Evolutionary conservation across 768 basidiomycete genomes (phyloP).

Genomic region (Candolleomyces aberdarensis): DNA sequence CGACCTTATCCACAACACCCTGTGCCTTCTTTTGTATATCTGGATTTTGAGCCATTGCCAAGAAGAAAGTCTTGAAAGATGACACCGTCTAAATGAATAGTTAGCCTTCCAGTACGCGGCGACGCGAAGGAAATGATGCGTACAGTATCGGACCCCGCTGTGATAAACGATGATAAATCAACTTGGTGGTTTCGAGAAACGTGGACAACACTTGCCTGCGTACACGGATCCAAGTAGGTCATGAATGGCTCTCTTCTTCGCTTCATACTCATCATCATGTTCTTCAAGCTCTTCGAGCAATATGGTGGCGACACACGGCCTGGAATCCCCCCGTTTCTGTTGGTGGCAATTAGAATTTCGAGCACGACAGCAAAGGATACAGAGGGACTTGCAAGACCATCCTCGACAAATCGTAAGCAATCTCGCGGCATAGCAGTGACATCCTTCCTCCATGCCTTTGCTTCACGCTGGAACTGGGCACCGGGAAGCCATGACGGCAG

Average conservation of each 20-base stretch:
- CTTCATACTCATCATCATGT: not conserved
- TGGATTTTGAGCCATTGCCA: not conserved
- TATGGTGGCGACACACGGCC: not conserved
- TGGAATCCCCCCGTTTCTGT: not conserved
- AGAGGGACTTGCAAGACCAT: not conserved
- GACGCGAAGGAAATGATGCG: not conserved
- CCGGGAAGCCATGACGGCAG: constrained; percentile 48
- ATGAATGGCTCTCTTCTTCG: not conserved
- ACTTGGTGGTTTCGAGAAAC: not conserved
- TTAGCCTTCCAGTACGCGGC: not conserved
- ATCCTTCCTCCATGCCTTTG: constrained; percentile 12
- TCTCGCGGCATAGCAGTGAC: not conserved
- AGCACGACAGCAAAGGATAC: not conserved
- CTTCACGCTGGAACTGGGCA: constrained; percentile 40
- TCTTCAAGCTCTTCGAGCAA: not conserved
- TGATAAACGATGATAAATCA: not conserved
- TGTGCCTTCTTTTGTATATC: not conserved
- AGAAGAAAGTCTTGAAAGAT: not conserved
- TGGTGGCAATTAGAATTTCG: not conserved
- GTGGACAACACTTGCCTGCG: not conserved
- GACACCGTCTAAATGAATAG: not conserved
- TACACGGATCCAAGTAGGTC: not conserved
- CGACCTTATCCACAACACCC: not conserved
- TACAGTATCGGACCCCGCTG: not conserved
- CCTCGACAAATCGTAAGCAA: constrained; percentile 1